These are phyloP conservation scores for Wickerhamomyces chaumierensis DNA, from an alignment of 805 yeast species.

Conservation along the genomic window DNA sequence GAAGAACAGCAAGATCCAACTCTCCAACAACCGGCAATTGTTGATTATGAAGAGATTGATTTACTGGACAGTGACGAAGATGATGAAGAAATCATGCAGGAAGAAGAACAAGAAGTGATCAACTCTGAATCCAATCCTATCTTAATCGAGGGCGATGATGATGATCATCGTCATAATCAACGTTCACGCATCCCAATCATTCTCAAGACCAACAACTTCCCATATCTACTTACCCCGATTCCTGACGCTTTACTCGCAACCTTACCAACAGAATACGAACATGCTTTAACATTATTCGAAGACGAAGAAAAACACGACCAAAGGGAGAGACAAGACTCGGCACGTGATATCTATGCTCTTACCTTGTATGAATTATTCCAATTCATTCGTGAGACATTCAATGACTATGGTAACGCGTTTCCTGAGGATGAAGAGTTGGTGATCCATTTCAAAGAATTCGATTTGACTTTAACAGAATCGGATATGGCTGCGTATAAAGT, in stretches of 20 bases:
- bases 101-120: neutral
- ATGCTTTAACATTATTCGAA: slow-evolving; percentile 10
- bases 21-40: neutral
- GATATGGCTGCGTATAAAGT: slow-evolving; percentile 11
- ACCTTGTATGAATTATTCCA: slow-evolving; percentile 11
- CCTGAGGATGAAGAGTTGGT: slow-evolving; percentile 10
- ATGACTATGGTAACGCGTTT: slow-evolving; percentile 12
- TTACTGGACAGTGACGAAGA: neutral
- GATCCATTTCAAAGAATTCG: slow-evolving; percentile 12
- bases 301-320: slow-evolving; percentile 9
- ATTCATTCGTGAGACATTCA: slow-evolving; percentile 9
- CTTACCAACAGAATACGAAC: slow-evolving; percentile 7
- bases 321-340: too few relatives aligned
- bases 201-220: slow-evolving; percentile 10
- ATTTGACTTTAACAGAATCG: slow-evolving; percentile 9
- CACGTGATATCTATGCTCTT: slow-evolving; percentile 1
- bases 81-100: neutral
- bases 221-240: slow-evolving; percentile 14
- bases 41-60: neutral
- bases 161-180: neutral
- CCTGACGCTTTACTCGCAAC: neutral
- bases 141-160: neutral
- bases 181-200: slow-evolving; percentile 12
- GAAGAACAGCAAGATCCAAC: neutral
- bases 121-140: neutral